Base-by-base conservation (phyloP, 352 stramenopile genomes). In the Phytophthora vignae region DNA sequence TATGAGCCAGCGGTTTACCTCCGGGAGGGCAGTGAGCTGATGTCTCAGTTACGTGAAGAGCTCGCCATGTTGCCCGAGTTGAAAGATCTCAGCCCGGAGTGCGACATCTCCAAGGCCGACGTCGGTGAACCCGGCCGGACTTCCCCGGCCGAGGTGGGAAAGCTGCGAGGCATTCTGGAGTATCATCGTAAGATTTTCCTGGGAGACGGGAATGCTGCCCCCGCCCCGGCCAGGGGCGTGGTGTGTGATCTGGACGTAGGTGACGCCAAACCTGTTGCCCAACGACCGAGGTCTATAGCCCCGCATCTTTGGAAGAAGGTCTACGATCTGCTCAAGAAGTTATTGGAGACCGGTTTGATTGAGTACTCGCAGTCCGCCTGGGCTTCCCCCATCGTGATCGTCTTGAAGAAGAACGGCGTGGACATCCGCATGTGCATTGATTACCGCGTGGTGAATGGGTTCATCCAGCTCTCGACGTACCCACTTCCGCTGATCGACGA, bases 351-450 rank as follows among this genome's bases (percentile, higher is more conserved):
- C 15, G 50, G 22, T 15, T 14, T 57, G 50, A 22, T 57, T 21
- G 12, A 36, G 12, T 21, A 5, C 8, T 57, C 50, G 4, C 15
- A 15, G 25, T 57, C 50, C 7, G 9, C 25, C 8, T 57, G 50
- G 50, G 50, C 22, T 10, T 57, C 50, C 10, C 50, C 50, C 11
- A 57, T 57, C 17, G 50, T 31, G n/a, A 33, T 57, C 12, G 44
- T 60, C 15, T n/a, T 60, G 2, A 50, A 60, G 55, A 60, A 60
- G 53, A 58, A 58, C 33, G 53, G 53, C 7, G 27, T 58, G 21
- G 53, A 46, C 53, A 58, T 58, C 2, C 22, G 53, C 12, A 58
- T 58, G 53, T 58, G 53, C 25, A 58, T 58, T 58, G 53, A 58
- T 6, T 54, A 63, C 17, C 38, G 56, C 2, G 15, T 63, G 10